Evolutionary conservation across 306 rosid genomes (phyloP).

Genomic region (Cucumis sativus): DNA sequence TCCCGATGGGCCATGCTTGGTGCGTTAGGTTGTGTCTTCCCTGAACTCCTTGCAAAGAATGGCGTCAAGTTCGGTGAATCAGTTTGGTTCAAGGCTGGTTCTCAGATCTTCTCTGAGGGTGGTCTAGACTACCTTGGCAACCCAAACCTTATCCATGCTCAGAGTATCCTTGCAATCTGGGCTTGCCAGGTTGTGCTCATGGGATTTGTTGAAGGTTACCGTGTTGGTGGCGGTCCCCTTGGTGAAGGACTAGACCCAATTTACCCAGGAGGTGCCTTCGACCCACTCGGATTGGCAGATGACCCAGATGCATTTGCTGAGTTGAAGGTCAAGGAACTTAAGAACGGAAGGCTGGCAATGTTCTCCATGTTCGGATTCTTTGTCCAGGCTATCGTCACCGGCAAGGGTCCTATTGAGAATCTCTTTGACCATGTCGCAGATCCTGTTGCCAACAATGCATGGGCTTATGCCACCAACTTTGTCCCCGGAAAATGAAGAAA

Average conservation of each 20-base stretch:
- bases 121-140: conserved; percentile 93
- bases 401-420: conserved; percentile 86
- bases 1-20: conserved; percentile 94
- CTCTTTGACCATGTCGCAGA: conserved; percentile 77
- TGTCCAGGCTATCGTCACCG: conserved; percentile 93
- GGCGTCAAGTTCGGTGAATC: conserved; percentile 92
- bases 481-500: conserved; percentile 74
- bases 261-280: conserved; percentile 94
- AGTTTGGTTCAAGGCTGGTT: conserved; percentile 94
- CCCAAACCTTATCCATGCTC: conserved; percentile 88
- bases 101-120: conserved; percentile 91
- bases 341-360: conserved; percentile 89
- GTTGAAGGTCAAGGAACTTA: conserved; percentile 78
- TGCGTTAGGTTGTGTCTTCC: conserved; percentile 75
- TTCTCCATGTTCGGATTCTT: conserved; percentile 87
- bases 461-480: conserved; percentile 93
- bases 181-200: conserved; percentile 84
- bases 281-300: conserved; percentile 92
- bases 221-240: conserved; percentile 94
- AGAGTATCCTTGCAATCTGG: conserved; percentile 97
- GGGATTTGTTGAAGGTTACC: conserved; percentile 89
- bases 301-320: conserved; percentile 98
- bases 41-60: conserved; percentile 68
- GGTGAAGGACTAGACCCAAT: conserved; percentile 94
- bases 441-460: conserved; percentile 83